Percentiles rank a stretch among this genome's conserved stretches.
phyloP scores from a whole-genome alignment of 129 eudicot species.

The Artemisia tridentata region DNA sequence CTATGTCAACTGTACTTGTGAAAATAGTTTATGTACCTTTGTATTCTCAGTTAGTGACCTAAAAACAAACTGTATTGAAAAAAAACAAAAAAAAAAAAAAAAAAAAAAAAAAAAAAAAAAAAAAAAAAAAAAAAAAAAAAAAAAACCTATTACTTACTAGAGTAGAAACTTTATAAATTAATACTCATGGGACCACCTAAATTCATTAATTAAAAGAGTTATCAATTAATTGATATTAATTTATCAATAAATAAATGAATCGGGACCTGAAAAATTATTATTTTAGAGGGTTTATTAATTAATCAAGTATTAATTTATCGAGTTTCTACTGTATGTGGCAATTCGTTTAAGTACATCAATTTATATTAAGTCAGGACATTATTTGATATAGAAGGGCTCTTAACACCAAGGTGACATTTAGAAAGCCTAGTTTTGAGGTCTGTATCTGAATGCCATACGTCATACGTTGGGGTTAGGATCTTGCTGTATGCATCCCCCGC shows the following conservation, averaged over 20 bases:
- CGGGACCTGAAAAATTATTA: no score
- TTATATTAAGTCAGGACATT: background rate
- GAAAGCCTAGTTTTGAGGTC: constrained; percentile 8
- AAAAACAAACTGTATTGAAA: constrained; percentile 6
- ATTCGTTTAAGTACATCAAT: background rate
- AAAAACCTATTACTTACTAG: constrained; percentile 1
- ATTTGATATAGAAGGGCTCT: constrained; percentile 14
- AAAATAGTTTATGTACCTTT: background rate
- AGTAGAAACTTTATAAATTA: background rate
- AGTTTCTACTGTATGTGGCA: constrained; percentile 12
- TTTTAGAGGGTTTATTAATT: no score
- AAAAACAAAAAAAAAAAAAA: constrained; percentile 8
- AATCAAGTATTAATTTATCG: background rate
- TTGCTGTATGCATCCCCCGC: background rate
- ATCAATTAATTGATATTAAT: no score
- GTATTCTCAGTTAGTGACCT: constrained; percentile 8
- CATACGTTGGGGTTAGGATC: background rate
- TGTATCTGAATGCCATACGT: background rate
- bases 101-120: constrained; percentile 9
- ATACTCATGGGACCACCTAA: no score
- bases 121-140: constrained; percentile 11
- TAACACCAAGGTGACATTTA: constrained; percentile 9
- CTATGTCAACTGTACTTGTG: background rate
- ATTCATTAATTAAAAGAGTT: no score
- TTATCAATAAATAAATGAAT: no score